Evolutionary conservation across 495 filamentous ascomycete species (phyloP).

Genomic region (Venustampulla echinocandica): DNA sequence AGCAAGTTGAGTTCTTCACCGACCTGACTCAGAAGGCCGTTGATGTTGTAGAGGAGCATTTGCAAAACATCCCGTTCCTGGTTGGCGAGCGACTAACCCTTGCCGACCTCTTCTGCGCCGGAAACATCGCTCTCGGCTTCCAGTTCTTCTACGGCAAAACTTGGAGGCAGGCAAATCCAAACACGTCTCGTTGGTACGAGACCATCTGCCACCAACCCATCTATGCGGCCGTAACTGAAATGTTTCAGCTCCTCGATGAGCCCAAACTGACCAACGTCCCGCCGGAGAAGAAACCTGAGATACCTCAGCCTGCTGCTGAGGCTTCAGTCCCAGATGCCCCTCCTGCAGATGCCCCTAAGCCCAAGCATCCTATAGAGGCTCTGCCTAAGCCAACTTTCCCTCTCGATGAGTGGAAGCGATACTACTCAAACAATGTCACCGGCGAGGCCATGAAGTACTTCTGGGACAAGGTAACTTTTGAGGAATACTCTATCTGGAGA

Average conservation of each 20-base stretch:
- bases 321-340: too few species aligned
- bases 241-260: slow-evolving; percentile 72
- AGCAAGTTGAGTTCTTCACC: slow-evolving; percentile 71
- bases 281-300: slow-evolving; percentile 69
- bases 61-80: slow-evolving; percentile 89
- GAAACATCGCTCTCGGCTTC: slow-evolving; percentile 74
- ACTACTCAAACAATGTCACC: slow-evolving; percentile 95
- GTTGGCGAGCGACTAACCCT: slow-evolving; percentile 95
- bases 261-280: slow-evolving; percentile 76
- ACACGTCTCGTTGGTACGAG: slow-evolving; percentile 86
- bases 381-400: slow-evolving; percentile 71
- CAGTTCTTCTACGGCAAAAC: slow-evolving; percentile 83
- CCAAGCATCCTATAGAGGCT: slow-evolving; percentile 88
- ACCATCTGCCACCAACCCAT: slow-evolving; percentile 85
- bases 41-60: slow-evolving; percentile 71
- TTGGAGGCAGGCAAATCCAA: slow-evolving; percentile 71
- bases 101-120: slow-evolving; percentile 78
- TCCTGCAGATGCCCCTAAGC: slow-evolving; percentile 42
- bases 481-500: slow-evolving; percentile 91
- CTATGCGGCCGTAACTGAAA: slow-evolving; percentile 69
- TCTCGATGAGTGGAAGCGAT: slow-evolving; percentile 96
- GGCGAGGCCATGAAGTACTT: slow-evolving; percentile 90
- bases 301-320: slow-evolving; percentile 46
- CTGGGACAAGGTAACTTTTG: slow-evolving; percentile 87
- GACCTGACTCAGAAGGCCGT: slow-evolving; percentile 60